These are phyloP conservation scores for Jacaranda mimosifolia DNA, from an alignment of 257 asterid species.

Conservation along the genomic window DNA sequence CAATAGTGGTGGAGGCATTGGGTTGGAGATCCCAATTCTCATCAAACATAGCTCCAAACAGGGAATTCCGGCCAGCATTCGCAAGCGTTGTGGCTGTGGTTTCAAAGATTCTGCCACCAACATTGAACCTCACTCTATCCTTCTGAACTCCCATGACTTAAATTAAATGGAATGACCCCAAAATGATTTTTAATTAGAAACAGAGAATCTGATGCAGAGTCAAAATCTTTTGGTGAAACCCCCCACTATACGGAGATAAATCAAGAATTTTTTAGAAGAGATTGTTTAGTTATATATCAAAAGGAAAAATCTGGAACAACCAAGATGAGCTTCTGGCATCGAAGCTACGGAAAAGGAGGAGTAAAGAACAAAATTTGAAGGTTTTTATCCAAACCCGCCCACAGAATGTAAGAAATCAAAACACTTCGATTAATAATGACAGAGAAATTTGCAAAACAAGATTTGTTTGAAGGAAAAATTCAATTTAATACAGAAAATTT, in stretches of 20 bases:
- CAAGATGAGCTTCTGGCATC: neutral
- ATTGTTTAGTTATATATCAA: neutral
- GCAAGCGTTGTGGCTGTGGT: constrained; percentile 91
- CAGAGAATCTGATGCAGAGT: neutral
- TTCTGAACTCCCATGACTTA: constrained; percentile 79
- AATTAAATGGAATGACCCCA: constrained; percentile 3
- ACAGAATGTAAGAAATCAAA: neutral
- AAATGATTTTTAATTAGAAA: constrained; percentile 15
- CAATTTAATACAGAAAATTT: constrained; percentile 16
- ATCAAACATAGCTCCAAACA: constrained; percentile 91
- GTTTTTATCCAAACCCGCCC: constrained; percentile 2
- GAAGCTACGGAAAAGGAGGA: neutral
- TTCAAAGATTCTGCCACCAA: constrained; percentile 83
- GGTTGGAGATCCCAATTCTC: constrained; percentile 76
- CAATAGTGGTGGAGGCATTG: constrained; percentile 47
- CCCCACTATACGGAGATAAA: neutral
- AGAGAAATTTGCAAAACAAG: neutral
- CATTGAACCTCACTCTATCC: constrained; percentile 78
- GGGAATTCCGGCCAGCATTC: constrained; percentile 84
- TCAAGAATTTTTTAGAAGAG: constrained; percentile 16
- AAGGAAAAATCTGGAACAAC: neutral
- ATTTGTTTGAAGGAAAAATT: neutral
- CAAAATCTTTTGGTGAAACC: neutral
- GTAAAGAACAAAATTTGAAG: neutral
- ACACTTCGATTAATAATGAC: neutral